Evolutionary conservation across 495 filamentous ascomycete species (phyloP).

Genomic region (Penicillium coprophilum): DNA sequence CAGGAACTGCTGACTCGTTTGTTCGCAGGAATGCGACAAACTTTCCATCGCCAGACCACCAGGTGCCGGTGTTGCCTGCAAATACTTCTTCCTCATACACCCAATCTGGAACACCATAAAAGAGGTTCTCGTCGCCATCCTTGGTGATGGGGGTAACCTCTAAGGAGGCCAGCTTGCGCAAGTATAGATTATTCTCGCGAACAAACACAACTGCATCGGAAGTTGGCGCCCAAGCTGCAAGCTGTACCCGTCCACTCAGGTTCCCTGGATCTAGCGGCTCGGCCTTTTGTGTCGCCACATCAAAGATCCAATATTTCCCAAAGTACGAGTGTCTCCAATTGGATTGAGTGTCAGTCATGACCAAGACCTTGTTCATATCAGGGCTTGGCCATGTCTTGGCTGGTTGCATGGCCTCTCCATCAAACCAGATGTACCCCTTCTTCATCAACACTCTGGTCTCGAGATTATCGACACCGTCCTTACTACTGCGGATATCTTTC

Average conservation of each 20-base stretch:
- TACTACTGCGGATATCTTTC: constrained; percentile 74
- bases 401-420: constrained; percentile 50
- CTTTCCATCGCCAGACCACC: constrained; percentile 89
- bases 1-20: constrained; percentile 87
- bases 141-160: constrained; percentile 71
- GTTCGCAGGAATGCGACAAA: constrained; percentile 89
- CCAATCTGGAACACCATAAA: constrained; percentile 98
- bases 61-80: constrained; percentile 73
- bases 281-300: constrained; percentile 77
- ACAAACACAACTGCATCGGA: constrained; percentile 86
- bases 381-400: constrained; percentile 70
- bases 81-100: constrained; percentile 99
- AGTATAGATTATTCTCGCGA: constrained; percentile 80
- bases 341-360: constrained; percentile 64
- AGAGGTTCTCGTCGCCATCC: constrained; percentile 81
- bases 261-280: constrained; percentile 74
- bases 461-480: constrained; percentile 42
- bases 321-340: constrained; percentile 91
- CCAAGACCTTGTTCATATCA: constrained; percentile 78
- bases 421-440: constrained; percentile 57
- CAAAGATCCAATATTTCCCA: constrained; percentile 88
- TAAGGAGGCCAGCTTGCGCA: constrained; percentile 66
- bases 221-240: constrained; percentile 86
- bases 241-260: constrained; percentile 67
- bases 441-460: constrained; percentile 73